Evolutionary conservation across 306 rosid genomes (phyloP), one percentile per base, ranked within the genome.

Genomic region (Hippophae tibetana): DNA sequence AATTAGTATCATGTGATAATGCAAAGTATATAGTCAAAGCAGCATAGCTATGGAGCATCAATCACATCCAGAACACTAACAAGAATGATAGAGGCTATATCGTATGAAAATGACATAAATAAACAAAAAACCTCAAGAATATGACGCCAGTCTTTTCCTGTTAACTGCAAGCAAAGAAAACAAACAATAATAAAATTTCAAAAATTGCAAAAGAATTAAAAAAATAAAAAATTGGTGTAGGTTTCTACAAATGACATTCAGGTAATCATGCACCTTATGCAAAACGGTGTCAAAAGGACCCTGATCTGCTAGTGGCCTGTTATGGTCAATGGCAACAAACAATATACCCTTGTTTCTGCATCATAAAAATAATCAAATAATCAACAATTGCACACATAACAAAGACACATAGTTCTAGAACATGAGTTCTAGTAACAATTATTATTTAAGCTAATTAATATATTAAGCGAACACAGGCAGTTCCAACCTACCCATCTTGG

Each of bases 261-360:
- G 74, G 61, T 52, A 89, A 18, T 18, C 18, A 18, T 18, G 0
- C 18, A 18, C 97, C 97, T 89, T 89, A 50, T 89, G 97, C 79
- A 89, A 62, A 70, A 89, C 93, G 52, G 86, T 69, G 69, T 89
- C 95, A 71, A 89, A 89, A 23, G 97, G 95, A 57, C 97, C 97
- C 74, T 89, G 97, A 56, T 86, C 95, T 23, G 87, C 76, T 60
- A 86, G 86, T 9, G 93, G 76, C 69, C 77, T 73, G 57, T 62
- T 78, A 42, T 78, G 82, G 72, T 89, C 97, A 69, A 89, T 82
- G 42, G 95, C 89, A 54, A 89, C 85, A 64, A 89, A 86, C n/a
- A 69, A 64, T 51, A 89, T 84, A 48, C 97, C 97, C 76, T 89
- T 89, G 44, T 74, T 86, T 79, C 97, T 89, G 82, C 72, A 81